Base-by-base conservation (phyloP, 2,329 filamentous ascomycete genomes). In the Penicillium sp. region DNA sequence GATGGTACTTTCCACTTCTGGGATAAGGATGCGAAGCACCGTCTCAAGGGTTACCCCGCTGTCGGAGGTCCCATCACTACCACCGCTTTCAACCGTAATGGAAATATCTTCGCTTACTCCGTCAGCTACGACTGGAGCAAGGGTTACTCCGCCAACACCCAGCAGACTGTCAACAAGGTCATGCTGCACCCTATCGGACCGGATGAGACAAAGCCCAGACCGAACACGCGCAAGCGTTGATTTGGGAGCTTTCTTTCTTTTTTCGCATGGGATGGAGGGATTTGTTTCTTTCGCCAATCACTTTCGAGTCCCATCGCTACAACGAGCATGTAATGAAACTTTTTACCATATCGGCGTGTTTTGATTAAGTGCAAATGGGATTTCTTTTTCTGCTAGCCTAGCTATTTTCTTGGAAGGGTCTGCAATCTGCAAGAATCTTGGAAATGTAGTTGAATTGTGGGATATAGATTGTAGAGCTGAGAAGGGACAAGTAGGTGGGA, bases 51-150 rank as follows among this genome's bases (percentile, higher is more conserved):
- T 13, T 98, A 90, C 64, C 87, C 87, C 41, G 77, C 80, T 22
- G 85, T 89, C 6, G 86, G 87, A 17, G 90, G 90, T 51, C 88
- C 86, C 62, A 98, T 98, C 72, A 86, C 86, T 7, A 79, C 87
- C 22, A 95, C 90, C 2, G 87, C 82, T n/a, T 98, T 98, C 77
- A 95, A 90, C 74, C 81, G 83, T 61, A 85, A 77, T 51, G 93
- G 93, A 45, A 84, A 72, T 64, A 88, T 91, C 63, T 93, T 93
- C 65, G 87, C 87, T 15, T 93, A 93, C 61, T 88, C 90, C 24
- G 81, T 96, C 42, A 89, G 88, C 67, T 98, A 98, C 69, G 93
- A 98, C 73, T 98, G 93, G 93, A 89, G 86, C 73, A 97, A 98
- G 76, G 93, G 93, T 15, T 96, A 91, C 73, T 81, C 86, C 57